Evolutionary conservation across 805 yeast species (phyloP).

Genomic region (Lipomyces japonicus): DNA sequence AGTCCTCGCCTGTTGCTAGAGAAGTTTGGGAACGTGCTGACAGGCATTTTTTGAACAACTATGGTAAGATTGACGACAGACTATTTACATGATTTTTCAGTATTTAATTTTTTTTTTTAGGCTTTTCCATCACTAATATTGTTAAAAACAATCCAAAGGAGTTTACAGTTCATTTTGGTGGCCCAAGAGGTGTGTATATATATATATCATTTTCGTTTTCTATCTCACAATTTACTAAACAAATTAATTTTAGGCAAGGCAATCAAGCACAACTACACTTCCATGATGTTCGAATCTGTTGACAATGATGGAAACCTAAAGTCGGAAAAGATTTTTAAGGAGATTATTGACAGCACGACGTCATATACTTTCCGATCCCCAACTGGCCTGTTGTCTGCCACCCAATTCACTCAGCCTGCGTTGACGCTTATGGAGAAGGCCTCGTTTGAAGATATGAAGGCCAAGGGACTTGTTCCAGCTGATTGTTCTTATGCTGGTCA

Average conservation of each 20-base stretch:
- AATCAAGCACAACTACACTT: constrained; percentile 89
- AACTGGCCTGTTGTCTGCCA: constrained; percentile 92
- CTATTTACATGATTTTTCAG: not conserved
- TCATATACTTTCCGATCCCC: constrained; percentile 88
- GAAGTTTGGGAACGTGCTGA: constrained; percentile 99
- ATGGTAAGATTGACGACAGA: constrained; percentile 35
- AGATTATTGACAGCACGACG: constrained; percentile 73
- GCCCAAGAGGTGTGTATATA: constrained; percentile 80
- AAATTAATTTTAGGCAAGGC: constrained; percentile 47
- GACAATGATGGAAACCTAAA: constrained; percentile 76
- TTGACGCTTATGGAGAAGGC: constrained; percentile 99
- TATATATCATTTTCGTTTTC: too few species aligned
- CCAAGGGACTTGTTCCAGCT: constrained; percentile 91
- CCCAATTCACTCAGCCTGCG: constrained; percentile 99
- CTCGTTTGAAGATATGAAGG: constrained; percentile 92
- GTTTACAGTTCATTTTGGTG: constrained; percentile 94
- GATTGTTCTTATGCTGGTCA: constrained; percentile 98
- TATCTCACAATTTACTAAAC: not conserved
- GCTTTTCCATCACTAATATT: constrained; percentile 94
- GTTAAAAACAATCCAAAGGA: constrained; percentile 94
- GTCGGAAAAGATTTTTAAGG: constrained; percentile 94
- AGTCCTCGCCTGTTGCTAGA: constrained; percentile 83
- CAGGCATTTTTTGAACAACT: constrained; percentile 81
- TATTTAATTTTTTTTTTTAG: constrained; percentile 37
- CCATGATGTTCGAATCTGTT: constrained; percentile 96